Base-by-base conservation (phyloP, 2,329 filamentous ascomycete species). In the Aureobasidium sp. region DNA sequence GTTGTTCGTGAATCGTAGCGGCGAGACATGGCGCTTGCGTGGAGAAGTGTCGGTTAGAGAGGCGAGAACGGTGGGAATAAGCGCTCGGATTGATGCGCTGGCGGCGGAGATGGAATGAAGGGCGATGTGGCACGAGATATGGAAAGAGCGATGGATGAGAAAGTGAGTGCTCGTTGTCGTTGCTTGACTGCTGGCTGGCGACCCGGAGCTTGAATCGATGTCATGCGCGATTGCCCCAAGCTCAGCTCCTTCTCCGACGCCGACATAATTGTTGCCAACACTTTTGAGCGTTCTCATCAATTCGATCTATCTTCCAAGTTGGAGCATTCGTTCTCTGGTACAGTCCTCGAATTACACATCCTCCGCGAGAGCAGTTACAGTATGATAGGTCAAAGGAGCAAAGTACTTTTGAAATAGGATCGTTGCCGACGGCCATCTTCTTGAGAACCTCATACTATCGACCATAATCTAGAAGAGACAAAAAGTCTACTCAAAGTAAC, bases 1-100 rank as follows among this genome's bases (percentile, higher is more conserved):
- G 94, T 99, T 70, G 94, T 99, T 62, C 63, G 60, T 51, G 49
- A 59, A 50, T 59, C 57, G 59, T 54, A 54, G 49, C 49, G 49
- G 49, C 49, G 42, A 61, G 59, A 54, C 41, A 61, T 61, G 59
- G 49, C 50, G 42, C 32, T 39, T 54, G 59, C 21, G 32, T 29
- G 32, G 3, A 14, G 34, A 42, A 44, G 44, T 42, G 37, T 49
- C 50, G 53, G 44, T 61, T 34, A 42, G 36, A 16, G 37, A 27
- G 21, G 21, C 14, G 30, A 32, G n/a, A n/a, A n/a, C n/a, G n/a
- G n/a, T 27, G 37, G 42, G 10, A 36, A 27, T 50, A 27, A 42
- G 57, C 45, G 45, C 57, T 59, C 57, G 10, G 21, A 37, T 1
- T 25, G 39, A 50, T n/a, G 36, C 57, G 45, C 57, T 58, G 5